A percentile compares a stretch with the other conserved stretches of the same genome.
Conservation (phyloP, 2,329 filamentous ascomycete species). For the Remersonia thermophila region DNA sequence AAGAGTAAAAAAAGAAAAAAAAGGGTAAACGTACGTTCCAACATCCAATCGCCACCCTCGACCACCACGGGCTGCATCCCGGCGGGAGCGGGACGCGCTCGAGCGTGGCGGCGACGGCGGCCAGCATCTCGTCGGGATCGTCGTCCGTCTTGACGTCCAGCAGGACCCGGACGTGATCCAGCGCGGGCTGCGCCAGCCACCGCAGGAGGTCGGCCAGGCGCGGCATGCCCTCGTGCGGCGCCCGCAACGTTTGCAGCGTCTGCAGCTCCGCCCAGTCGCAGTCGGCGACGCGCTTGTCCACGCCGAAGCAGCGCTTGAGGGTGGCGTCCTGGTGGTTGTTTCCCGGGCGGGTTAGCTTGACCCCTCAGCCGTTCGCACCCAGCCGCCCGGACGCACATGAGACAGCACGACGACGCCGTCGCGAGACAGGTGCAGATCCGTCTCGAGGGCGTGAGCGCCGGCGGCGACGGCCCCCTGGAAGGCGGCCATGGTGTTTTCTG, state of each 20-base stretch:
- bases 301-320: slow-evolving; percentile 70
- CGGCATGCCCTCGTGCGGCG: slow-evolving; percentile 61
- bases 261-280: slow-evolving; percentile 65
- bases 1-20: no score
- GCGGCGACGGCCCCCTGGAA: slow-evolving; percentile 62
- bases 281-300: slow-evolving; percentile 59
- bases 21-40: slow-evolving; percentile 61
- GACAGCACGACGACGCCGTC: slow-evolving; percentile 79
- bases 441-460: slow-evolving; percentile 74
- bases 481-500: slow-evolving; percentile 77
- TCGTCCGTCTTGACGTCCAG: slow-evolving; percentile 77
- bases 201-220: slow-evolving; percentile 61
- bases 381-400: slow-evolving; percentile 55
- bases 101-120: slow-evolving; percentile 53
- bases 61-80: slow-evolving; percentile 45
- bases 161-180: slow-evolving; percentile 64
- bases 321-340: slow-evolving; percentile 57
- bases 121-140: slow-evolving; percentile 56
- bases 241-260: slow-evolving; percentile 51
- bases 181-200: slow-evolving; percentile 52
- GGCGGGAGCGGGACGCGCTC: slow-evolving; percentile 29
- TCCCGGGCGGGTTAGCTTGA: background rate
- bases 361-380: no score
- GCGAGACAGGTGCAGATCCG: slow-evolving; percentile 70
- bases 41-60: slow-evolving; percentile 65